phyloP scores from a whole-genome alignment of 331 rosid species.

The Acacia pycnantha region DNA sequence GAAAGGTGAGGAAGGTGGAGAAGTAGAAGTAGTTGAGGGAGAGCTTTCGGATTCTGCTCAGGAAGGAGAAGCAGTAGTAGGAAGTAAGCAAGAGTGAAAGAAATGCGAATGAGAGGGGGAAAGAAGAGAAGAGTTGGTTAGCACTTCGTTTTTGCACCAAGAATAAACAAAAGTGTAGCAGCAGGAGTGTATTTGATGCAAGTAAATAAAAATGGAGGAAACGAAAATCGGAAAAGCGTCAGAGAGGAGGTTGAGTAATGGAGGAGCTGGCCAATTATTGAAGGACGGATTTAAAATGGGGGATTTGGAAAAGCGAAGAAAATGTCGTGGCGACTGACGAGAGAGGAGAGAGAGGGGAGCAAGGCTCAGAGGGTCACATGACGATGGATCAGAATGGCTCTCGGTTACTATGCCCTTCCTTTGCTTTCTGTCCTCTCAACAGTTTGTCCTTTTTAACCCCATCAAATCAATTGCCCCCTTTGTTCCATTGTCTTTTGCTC shows the following conservation, averaged over 20 bases:
- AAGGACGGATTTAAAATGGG: not conserved
- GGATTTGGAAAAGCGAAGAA: not conserved
- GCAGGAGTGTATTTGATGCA: not conserved
- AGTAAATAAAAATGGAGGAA: not conserved
- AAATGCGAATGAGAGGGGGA: not conserved
- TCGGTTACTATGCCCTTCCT: conserved; percentile 21
- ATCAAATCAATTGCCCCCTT: no score
- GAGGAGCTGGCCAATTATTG: conserved; percentile 24
- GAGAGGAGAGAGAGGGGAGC: not conserved
- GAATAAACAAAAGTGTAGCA: not conserved
- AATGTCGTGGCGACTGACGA: not conserved
- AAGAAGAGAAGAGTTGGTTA: conserved; percentile 37
- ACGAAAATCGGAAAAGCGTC: not conserved
- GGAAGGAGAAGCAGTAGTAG: conserved; percentile 47
- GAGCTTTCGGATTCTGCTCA: conserved; percentile 70
- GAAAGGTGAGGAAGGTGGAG: conserved; percentile 19
- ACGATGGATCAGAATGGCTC: conserved; percentile 34
- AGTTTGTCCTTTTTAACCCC: conserved; percentile 10
- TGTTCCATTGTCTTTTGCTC: not conserved
- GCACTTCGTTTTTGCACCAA: conserved; percentile 46
- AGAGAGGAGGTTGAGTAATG: conserved; percentile 1
- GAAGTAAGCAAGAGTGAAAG: conserved; percentile 59
- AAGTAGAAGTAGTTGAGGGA: conserved; percentile 40
- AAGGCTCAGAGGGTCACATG: conserved; percentile 36
- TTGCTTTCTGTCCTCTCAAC: not conserved